Evolutionary conservation across 2,329 filamentous ascomycete species (phyloP), one percentile per base, ranked within the genome.

Genomic region (Botrytis squamosa): DNA sequence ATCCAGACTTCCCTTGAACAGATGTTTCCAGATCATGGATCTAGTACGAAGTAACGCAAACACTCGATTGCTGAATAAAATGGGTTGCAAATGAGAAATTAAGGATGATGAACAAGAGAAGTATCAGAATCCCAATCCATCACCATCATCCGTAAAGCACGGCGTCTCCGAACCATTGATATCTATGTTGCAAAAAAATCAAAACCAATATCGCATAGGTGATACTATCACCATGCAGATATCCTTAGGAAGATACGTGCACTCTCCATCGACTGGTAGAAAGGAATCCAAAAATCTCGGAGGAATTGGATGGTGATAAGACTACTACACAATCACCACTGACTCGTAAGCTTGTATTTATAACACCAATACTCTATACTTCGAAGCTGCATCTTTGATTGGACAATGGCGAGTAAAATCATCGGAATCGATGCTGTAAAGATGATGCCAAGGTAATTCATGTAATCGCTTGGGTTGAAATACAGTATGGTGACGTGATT

Each of bases 171-270:
- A 38, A n/a, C 3, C 44, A 52, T 66, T 22, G 42, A 49, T 52
- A 49, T 18, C 5, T 22, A 52, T 33, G 44, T 67, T 38, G 22
- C 44, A 67, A 52, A 52, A 33, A 16, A 67, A 52, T 2, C 36
- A 52, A 16, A 67, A 29, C 12, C 44, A 52, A 52, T n/a, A 38
- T 40, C 12, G n/a, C 22, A 38, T 18, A 8, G 20, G 44, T 67
- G 64, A 67, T 52, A 67, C 44, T 57, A 57, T 57, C 52, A 57
- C 38, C 65, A 52, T 52, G 46, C 46, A 67, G 25, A 67, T 38
- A 67, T 38, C 65, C 46, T 67, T n/a, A 36, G 9, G 33, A 29
- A n/a, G 44, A 55, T 42, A 42, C 29, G 33, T 25, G 18, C 14
- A 10, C 12, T 52, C 16, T 49, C 20, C 18, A 49, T 33, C 29